Percentiles rank a stretch among this genome's conserved stretches.
Conservation (phyloP, 352 stramenopile species). For the Stramenopiles sp. region DNA sequence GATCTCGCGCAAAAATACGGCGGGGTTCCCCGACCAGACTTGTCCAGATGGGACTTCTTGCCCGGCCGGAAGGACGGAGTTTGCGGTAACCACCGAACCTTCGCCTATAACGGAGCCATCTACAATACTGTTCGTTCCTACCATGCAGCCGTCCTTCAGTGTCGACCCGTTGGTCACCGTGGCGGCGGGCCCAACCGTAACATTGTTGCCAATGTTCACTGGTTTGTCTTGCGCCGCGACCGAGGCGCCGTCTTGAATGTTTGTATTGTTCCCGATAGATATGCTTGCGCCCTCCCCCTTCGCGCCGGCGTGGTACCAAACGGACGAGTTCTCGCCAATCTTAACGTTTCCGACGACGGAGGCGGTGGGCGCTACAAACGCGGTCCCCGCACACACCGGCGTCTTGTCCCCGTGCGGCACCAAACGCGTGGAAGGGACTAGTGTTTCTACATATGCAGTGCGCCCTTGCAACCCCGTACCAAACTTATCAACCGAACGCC, state of each 20-base stretch:
- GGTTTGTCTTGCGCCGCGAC: too few species aligned
- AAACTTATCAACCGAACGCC: too few species aligned
- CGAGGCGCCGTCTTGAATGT: too few species aligned
- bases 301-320: constrained; percentile 87
- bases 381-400: constrained; percentile 56
- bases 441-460: too few species aligned
- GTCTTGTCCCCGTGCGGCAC: too few species aligned
- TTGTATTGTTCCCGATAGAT: too few species aligned
- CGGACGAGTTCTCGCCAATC: constrained; percentile 70
- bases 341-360: constrained; percentile 84
- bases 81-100: too few species aligned
- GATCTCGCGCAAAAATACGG: constrained; percentile 73
- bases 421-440: too few species aligned
- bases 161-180: constrained; percentile 86
- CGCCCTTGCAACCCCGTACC: too few species aligned
- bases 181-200: constrained; percentile 39
- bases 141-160: constrained; percentile 64
- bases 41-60: constrained; percentile 65
- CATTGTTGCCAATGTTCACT: too few species aligned
- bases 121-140: constrained; percentile 79
- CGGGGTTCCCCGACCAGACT: constrained; percentile 82
- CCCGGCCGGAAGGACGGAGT: constrained; percentile 67
- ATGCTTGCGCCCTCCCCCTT: too few species aligned
- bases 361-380: constrained; percentile 81
- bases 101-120: too few species aligned